Percentiles rank a stretch among this genome's conserved stretches.
phyloP scores from a whole-genome alignment of 371 early-diverging fungal genomes.

The Rhizopus stolonifer region DNA sequence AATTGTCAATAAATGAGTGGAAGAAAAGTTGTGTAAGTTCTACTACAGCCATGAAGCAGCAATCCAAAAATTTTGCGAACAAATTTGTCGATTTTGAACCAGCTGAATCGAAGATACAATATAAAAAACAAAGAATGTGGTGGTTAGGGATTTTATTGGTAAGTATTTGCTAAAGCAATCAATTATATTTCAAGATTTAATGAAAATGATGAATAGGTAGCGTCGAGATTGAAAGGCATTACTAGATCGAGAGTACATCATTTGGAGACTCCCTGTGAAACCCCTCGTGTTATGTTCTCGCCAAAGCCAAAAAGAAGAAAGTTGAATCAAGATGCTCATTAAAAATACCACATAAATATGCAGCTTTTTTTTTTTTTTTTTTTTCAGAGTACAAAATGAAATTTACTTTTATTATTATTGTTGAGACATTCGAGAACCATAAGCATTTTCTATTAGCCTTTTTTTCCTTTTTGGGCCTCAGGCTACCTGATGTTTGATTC shows the following conservation, averaged over 20 bases:
- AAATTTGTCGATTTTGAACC: slow-evolving; percentile 22
- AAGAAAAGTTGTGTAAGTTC: slow-evolving; percentile 13
- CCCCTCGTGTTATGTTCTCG: slow-evolving; percentile 19
- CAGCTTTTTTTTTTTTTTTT: too few species aligned
- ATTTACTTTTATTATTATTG: slow-evolving; percentile 7
- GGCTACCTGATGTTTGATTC: slow-evolving; percentile 7
- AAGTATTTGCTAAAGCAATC: slow-evolving; percentile 15
- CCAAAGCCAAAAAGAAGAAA: slow-evolving; percentile 21
- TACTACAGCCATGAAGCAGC: slow-evolving; percentile 12
- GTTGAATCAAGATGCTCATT: slow-evolving; percentile 13
- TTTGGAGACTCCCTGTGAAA: slow-evolving; percentile 15
- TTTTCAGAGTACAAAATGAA: slow-evolving; percentile 11
- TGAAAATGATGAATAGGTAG: slow-evolving; percentile 16
- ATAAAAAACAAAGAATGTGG: slow-evolving; percentile 20
- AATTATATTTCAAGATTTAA: slow-evolving; percentile 12
- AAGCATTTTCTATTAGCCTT: slow-evolving; percentile 9
- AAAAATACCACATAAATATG: slow-evolving; percentile 5
- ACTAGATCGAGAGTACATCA: slow-evolving; percentile 13
- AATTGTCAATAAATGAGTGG: slow-evolving; percentile 20
- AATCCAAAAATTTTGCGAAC: slow-evolving; percentile 24
- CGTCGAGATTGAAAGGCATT: slow-evolving; percentile 17
- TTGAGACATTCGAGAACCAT: slow-evolving; percentile 7
- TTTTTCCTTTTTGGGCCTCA: slow-evolving; percentile 13
- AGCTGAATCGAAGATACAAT: slow-evolving; percentile 20
- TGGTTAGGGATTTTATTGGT: slow-evolving; percentile 23